A percentile compares a stretch with the other conserved stretches of the same genome.
phyloP scores from a whole-genome alignment of 2,329 filamentous ascomycete species.

The Aspergillus cejpii region DNA sequence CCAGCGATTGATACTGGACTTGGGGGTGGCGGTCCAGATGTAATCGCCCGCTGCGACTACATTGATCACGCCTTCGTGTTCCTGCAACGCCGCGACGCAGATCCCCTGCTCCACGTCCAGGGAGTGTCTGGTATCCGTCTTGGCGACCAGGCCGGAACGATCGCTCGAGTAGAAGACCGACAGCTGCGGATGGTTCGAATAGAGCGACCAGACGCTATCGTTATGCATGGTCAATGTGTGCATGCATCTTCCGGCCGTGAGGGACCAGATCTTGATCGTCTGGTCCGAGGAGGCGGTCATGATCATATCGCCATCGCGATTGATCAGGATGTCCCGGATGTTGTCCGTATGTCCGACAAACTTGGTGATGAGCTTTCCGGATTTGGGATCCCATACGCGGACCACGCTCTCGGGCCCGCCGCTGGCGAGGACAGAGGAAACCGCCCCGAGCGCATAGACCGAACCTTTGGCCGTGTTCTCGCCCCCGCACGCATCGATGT shows the following conservation, averaged over 20 bases:
- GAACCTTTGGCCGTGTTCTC: constrained; percentile 85
- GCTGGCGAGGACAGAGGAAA: constrained; percentile 74
- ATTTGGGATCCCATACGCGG: constrained; percentile 81
- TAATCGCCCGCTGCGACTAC: constrained; percentile 61
- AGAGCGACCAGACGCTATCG: constrained; percentile 94
- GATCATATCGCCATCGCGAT: constrained; percentile 79
- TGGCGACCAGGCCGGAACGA: constrained; percentile 85
- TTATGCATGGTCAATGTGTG: constrained; percentile 99
- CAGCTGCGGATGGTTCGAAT: constrained; percentile 77
- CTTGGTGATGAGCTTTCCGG: constrained; percentile 86
- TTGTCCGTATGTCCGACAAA: constrained; percentile 96
- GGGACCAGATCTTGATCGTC: constrained; percentile 96
- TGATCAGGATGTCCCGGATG: constrained; percentile 83
- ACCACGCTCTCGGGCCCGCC: constrained; percentile 92
- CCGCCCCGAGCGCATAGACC: constrained; percentile 80
- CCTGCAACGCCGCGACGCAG: constrained; percentile 83
- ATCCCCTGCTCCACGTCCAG: constrained; percentile 79
- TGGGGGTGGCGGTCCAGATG: constrained; percentile 84
- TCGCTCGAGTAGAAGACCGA: constrained; percentile 93
- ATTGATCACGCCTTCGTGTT: constrained; percentile 65
- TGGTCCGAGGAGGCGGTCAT: constrained; percentile 93
- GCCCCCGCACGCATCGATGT: constrained; percentile 70
- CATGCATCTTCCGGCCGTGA: constrained; percentile 91
- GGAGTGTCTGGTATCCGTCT: constrained; percentile 78
- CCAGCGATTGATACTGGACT: constrained; percentile 91